phyloP scores from a whole-genome alignment of 176 grass and related monocot species.

The Oryza glumipatula region DNA sequence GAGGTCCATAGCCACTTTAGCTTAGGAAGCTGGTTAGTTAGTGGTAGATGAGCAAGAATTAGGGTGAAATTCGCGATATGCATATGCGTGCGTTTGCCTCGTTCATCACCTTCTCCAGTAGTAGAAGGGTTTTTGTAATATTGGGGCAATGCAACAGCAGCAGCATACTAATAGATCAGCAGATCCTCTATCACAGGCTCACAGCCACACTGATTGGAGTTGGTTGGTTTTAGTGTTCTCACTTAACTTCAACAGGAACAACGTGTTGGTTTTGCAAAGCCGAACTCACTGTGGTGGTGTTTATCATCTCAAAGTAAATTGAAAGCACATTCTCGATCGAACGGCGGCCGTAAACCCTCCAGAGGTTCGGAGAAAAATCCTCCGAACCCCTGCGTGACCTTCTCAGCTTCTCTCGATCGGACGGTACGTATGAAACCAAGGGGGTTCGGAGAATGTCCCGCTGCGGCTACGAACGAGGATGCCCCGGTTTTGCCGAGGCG shows the following conservation, averaged over 20 bases:
- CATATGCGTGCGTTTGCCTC: conserved; percentile 24
- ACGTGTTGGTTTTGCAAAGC: background rate
- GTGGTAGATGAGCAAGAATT: background rate
- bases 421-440: no score
- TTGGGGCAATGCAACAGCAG: conserved; percentile 32
- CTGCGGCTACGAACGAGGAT: no score
- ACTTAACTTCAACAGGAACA: conserved; percentile 17
- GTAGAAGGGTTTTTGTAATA: conserved; percentile 69
- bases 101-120: conserved; percentile 16
- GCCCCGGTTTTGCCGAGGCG: no score
- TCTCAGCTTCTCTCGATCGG: no score
- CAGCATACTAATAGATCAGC: background rate
- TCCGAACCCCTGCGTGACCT: no score
- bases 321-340: no score
- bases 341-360: no score
- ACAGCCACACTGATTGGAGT: conserved; percentile 31
- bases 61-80: background rate
- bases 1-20: background rate
- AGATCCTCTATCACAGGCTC: background rate
- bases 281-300: background rate
- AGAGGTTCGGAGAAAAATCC: no score
- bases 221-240: conserved; percentile 31
- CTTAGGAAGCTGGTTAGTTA: background rate
- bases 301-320: background rate
- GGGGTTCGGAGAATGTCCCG: no score